A percentile compares a stretch with the other conserved stretches of the same genome.
Conservation (phyloP, 2,329 filamentous ascomycete species). For the Pseudogymnoascus sp. region DNA sequence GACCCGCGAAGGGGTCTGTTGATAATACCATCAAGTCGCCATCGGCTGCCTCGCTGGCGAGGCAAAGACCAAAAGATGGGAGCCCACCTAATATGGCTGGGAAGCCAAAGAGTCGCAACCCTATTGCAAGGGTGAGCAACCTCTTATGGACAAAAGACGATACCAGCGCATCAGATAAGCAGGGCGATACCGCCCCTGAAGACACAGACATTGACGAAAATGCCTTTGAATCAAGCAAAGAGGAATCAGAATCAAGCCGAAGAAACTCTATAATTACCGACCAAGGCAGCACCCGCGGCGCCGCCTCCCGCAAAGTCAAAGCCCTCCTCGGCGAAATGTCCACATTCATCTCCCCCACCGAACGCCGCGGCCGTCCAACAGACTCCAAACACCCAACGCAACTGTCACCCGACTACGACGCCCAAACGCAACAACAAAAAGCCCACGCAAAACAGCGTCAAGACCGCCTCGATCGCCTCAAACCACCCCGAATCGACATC, state of each 20-base stretch:
- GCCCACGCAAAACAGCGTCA: not conserved
- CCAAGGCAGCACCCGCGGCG: not conserved
- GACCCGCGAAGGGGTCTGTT: not conserved
- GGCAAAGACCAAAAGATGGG: conserved; percentile 29
- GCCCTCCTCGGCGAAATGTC: conserved; percentile 30
- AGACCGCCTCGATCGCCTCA: conserved; percentile 26
- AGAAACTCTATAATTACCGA: not conserved
- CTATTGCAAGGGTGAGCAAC: conserved; percentile 53
- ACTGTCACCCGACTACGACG: not conserved
- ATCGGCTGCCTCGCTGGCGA: not conserved
- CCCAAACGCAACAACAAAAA: not conserved
- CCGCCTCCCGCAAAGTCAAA: conserved; percentile 5
- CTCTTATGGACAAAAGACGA: conserved; percentile 50
- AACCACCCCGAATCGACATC: conserved; percentile 40
- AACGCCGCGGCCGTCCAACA: conserved; percentile 28
- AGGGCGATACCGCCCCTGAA: conserved; percentile 37
- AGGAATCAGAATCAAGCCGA: conserved; percentile 18
- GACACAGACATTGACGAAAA: conserved; percentile 36
- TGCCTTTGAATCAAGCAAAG: conserved; percentile 12
- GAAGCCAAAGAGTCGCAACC: conserved; percentile 39
- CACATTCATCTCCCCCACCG: conserved; percentile 40
- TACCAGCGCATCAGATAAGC: conserved; percentile 30
- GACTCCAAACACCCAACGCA: conserved; percentile 17
- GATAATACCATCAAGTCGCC: not conserved
- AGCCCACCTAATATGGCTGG: conserved; percentile 4